phyloP scores from a whole-genome alignment of 345 rosid genomes.

The Salix dunnii region DNA sequence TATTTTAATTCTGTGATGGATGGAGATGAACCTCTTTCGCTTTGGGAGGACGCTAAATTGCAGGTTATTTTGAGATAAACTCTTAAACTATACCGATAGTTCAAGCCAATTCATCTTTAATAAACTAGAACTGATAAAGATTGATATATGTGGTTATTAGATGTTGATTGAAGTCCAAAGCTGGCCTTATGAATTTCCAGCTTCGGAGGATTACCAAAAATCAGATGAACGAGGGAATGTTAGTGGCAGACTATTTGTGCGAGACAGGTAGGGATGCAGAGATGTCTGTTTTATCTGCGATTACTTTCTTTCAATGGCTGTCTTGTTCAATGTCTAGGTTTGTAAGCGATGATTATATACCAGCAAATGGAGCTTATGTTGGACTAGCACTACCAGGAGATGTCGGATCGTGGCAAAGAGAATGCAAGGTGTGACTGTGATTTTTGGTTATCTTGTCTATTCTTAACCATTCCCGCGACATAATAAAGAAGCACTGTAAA shows the following conservation, averaged over 20 bases:
- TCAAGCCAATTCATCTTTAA: not conserved
- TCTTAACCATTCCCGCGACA: too few species aligned
- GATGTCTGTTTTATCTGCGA: not conserved
- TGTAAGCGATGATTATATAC: constrained; percentile 7
- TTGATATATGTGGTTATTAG: not conserved
- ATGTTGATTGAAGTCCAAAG: constrained; percentile 21
- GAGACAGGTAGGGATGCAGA: constrained; percentile 13
- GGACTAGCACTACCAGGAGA: constrained; percentile 32
- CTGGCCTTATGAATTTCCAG: constrained; percentile 32
- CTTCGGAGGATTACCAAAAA: constrained; percentile 24
- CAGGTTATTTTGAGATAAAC: constrained; percentile 7
- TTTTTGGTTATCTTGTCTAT: not conserved
- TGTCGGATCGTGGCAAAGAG: constrained; percentile 31
- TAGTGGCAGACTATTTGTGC: constrained; percentile 21
- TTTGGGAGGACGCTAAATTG: constrained; percentile 20
- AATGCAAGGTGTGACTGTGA: constrained; percentile 20
- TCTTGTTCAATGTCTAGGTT: constrained; percentile 2
- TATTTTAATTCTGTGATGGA: constrained; percentile 9
- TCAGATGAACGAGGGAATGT: constrained; percentile 17
- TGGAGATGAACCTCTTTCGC: constrained; percentile 7
- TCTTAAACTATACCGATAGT: too few species aligned
- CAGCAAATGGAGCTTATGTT: constrained; percentile 25
- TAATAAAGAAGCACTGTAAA: not conserved
- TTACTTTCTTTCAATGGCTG: not conserved
- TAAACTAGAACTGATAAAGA: not conserved